phyloP scores from a whole-genome alignment of 179 eudicot species.

The Beta corolliflora region DNA sequence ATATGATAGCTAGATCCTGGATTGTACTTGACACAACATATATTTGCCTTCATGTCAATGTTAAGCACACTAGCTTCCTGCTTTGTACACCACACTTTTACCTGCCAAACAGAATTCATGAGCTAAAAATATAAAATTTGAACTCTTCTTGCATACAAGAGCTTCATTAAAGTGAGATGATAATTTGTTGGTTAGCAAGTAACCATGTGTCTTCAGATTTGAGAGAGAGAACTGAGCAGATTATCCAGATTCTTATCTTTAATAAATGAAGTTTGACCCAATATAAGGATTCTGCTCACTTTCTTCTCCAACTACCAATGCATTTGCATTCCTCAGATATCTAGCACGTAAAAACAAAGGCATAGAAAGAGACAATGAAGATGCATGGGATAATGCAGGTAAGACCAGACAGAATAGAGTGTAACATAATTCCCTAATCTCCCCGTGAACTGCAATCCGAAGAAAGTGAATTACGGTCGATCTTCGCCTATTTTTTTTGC shows the following conservation, averaged over 20 bases:
- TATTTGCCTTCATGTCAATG: conserved; percentile 79
- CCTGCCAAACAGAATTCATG: conserved; percentile 40
- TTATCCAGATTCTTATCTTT: background rate
- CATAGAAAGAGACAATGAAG: background rate
- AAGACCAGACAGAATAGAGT: no score
- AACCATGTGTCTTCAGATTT: background rate
- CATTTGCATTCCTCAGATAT: background rate
- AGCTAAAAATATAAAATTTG: background rate
- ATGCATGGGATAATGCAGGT: background rate
- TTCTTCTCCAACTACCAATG: conserved; percentile 1
- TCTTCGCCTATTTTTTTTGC: no score
- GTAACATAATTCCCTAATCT: no score
- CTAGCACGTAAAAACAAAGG: background rate
- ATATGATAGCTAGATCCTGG: conserved; percentile 69
- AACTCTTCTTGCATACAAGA: background rate
- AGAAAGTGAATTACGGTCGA: no score
- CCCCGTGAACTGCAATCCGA: no score
- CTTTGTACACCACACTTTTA: conserved; percentile 73
- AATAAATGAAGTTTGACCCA: background rate
- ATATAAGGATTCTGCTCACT: background rate
- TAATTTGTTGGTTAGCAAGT: background rate
- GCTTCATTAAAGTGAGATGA: background rate
- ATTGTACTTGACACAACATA: conserved; percentile 76
- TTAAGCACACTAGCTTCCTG: conserved; percentile 73
- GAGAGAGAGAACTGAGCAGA: conserved; percentile 8